These are phyloP conservation scores for Tuber microsphaerosporum DNA, from an alignment of 495 filamentous ascomycete genomes.

Conservation along the genomic window DNA sequence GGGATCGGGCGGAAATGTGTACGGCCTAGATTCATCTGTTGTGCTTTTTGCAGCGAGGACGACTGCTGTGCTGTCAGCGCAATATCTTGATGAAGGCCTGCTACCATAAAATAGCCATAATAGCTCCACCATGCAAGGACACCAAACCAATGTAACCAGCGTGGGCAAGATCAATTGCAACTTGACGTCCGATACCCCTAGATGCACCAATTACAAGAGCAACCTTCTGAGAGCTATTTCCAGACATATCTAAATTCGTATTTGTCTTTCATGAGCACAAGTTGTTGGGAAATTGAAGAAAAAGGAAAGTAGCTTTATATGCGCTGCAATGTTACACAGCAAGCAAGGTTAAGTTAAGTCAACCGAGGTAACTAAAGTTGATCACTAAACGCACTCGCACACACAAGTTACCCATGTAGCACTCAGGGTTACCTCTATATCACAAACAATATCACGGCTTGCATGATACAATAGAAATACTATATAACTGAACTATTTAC, in stretches of 20 bases:
- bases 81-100: background rate
- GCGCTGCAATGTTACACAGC: background rate
- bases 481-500: background rate
- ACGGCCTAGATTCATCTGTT: slow-evolving; percentile 52
- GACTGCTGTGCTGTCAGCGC: slow-evolving; percentile 47
- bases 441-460: background rate
- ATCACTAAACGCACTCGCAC: background rate
- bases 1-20: slow-evolving; percentile 72
- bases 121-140: background rate
- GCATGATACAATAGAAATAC: background rate
- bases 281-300: background rate
- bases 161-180: slow-evolving; percentile 66
- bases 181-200: slow-evolving; percentile 69
- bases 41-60: slow-evolving; percentile 74
- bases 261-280: background rate
- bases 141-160: slow-evolving; percentile 61
- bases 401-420: background rate
- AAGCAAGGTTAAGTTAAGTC: no score
- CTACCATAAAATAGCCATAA: background rate
- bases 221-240: slow-evolving; percentile 43
- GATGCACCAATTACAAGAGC: slow-evolving; percentile 69
- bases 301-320: background rate
- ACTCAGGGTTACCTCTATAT: background rate
- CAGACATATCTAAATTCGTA: background rate
- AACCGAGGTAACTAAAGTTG: background rate